These are phyloP conservation scores for Pseudogymnoascus destructans DNA, from an alignment of 2,329 filamentous ascomycete species.

Conservation along the genomic window DNA sequence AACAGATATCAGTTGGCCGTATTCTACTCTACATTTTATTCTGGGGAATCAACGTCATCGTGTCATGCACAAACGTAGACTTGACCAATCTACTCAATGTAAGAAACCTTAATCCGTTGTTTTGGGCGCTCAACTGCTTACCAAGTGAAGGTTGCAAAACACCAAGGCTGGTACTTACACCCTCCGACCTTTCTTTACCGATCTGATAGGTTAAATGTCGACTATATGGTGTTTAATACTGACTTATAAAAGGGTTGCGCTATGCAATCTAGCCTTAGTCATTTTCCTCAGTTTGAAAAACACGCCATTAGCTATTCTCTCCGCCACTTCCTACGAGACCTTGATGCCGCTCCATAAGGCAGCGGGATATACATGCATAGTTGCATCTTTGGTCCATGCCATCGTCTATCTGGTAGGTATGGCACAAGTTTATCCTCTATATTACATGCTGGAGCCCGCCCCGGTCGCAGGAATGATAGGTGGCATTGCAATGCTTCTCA, in stretches of 20 bases:
- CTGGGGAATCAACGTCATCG: slow-evolving; percentile 26
- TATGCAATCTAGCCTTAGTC: slow-evolving; percentile 37
- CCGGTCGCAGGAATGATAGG: slow-evolving; percentile 38
- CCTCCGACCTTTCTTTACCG: slow-evolving; percentile 15
- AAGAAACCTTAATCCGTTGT: slow-evolving; percentile 11
- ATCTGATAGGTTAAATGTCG: slow-evolving; percentile 12
- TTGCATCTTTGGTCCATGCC: slow-evolving; percentile 34
- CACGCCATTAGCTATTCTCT: slow-evolving; percentile 41
- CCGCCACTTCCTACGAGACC: slow-evolving; percentile 43
- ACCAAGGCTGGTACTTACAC: slow-evolving; percentile 19
- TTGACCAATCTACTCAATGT: slow-evolving; percentile 12
- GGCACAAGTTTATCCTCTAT: slow-evolving; percentile 17
- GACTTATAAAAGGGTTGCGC: slow-evolving; percentile 30
- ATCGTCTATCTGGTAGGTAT: slow-evolving; percentile 31
- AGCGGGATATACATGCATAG: slow-evolving; percentile 38
- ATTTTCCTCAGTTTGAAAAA: slow-evolving; percentile 45
- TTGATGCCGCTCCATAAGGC: slow-evolving; percentile 45
- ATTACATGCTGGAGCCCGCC: slow-evolving; percentile 27
- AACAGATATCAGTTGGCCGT: slow-evolving; percentile 31
- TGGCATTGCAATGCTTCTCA: slow-evolving; percentile 33
- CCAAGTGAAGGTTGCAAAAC: neutral
- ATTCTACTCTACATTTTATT: slow-evolving; percentile 26
- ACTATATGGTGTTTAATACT: neutral
- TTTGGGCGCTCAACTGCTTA: neutral
- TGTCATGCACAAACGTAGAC: slow-evolving; percentile 26